phyloP scores from a whole-genome alignment of 148 eudicot species.

The Arbutus unedo region DNA sequence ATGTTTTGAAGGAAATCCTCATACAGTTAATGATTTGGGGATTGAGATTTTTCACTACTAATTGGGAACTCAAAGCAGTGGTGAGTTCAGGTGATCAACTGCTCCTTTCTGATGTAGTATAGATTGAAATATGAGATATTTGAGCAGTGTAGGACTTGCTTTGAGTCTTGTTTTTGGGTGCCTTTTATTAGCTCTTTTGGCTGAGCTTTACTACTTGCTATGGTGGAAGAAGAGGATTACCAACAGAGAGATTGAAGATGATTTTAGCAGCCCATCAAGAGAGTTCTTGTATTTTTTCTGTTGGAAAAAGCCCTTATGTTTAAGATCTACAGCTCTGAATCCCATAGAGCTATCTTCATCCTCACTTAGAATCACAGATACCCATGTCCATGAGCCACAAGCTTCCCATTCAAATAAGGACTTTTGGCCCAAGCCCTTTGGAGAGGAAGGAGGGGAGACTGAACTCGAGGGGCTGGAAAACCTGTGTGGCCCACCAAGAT shows the following conservation, averaged over 20 bases:
- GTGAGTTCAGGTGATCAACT: background rate
- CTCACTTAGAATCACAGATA: constrained; percentile 13
- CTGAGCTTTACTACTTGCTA: constrained; percentile 71
- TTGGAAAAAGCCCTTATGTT: constrained; percentile 35
- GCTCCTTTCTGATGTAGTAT: background rate
- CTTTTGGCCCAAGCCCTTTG: constrained; percentile 27
- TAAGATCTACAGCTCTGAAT: constrained; percentile 24
- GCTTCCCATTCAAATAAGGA: constrained; percentile 19
- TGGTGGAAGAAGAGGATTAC: constrained; percentile 72
- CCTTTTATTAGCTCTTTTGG: constrained; percentile 55
- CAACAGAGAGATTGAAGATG: constrained; percentile 37
- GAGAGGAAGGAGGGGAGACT: constrained; percentile 24
- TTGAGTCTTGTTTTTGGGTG: constrained; percentile 66
- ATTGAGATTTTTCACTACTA: background rate
- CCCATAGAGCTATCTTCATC: constrained; percentile 24
- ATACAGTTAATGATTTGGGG: background rate
- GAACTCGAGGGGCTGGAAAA: constrained; percentile 27
- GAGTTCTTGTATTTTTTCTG: constrained; percentile 41
- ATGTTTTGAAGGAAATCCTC: background rate
- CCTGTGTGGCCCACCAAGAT: constrained; percentile 54
- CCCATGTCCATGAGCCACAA: constrained; percentile 33
- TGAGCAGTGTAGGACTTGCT: constrained; percentile 62
- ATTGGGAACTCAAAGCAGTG: background rate
- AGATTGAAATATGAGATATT: constrained; percentile 49
- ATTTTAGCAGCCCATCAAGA: constrained; percentile 32